These are phyloP conservation scores for Prunus fruticosa DNA, from an alignment of 306 rosid species.

Conservation along the genomic window DNA sequence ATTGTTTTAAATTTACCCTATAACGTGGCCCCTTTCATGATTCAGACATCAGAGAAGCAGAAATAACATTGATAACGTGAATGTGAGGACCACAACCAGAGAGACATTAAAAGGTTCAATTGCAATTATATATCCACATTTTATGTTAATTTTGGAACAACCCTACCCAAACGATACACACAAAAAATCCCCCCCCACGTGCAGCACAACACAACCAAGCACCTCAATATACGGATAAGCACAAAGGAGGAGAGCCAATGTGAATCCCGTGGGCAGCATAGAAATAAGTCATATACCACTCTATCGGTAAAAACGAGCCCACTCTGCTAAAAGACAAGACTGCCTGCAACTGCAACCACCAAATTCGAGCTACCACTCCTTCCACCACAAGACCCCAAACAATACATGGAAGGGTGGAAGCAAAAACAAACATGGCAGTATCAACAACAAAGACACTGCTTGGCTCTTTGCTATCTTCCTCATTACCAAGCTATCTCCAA, in stretches of 20 bases:
- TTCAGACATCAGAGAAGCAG: too few species aligned
- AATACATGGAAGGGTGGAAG: not conserved
- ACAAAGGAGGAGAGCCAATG: not conserved
- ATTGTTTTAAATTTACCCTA: too few species aligned
- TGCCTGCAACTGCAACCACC: not conserved
- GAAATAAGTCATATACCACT: too few species aligned
- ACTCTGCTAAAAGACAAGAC: too few species aligned
- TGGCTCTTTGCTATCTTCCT: too few species aligned
- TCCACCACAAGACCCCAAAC: not conserved
- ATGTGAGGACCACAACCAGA: not conserved
- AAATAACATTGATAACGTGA: too few species aligned
- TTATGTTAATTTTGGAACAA: not conserved
- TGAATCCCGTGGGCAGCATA: not conserved
- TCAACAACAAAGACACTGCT: not conserved
- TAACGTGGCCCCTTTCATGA: too few species aligned
- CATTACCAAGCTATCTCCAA: too few species aligned
- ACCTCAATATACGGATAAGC: constrained; percentile 12
- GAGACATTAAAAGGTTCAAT: not conserved
- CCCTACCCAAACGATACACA: not conserved
- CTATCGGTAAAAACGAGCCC: too few species aligned
- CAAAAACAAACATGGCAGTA: not conserved
- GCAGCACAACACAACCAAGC: constrained; percentile 8
- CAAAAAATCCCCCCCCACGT: constrained; percentile 5
- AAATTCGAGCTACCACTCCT: not conserved
- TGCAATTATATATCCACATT: not conserved